Evolutionary conservation across 345 rosid species (phyloP).

Genomic region (Citropsis articulata): DNA sequence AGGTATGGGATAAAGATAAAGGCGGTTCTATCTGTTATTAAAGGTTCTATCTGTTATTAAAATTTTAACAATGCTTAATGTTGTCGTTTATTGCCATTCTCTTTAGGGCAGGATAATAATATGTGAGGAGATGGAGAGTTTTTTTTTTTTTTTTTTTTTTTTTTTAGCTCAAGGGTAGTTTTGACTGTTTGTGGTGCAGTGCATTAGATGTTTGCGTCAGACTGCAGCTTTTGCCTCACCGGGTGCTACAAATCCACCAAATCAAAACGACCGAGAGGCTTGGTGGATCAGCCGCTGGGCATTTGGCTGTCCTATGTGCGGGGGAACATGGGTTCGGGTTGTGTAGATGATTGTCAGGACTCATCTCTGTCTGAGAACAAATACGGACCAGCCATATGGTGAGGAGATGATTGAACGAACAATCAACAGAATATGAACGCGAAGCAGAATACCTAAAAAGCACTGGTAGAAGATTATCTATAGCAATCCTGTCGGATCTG

Average conservation of each 20-base stretch:
- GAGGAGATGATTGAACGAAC: neutral
- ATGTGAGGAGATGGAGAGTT: neutral
- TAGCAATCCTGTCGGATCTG: neutral
- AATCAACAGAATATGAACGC: too few species aligned
- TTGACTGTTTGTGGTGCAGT: conserved; percentile 42
- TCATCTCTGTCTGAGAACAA: neutral
- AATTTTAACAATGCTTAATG: neutral
- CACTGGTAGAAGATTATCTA: neutral
- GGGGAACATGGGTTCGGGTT: conserved; percentile 97
- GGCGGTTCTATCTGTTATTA: neutral
- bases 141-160: neutral
- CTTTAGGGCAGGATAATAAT: neutral
- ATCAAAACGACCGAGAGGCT: conserved; percentile 63
- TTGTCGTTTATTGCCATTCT: neutral
- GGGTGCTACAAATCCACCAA: conserved; percentile 42
- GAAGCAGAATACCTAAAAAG: neutral
- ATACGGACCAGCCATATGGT: neutral
- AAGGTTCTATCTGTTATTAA: neutral
- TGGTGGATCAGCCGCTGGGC: conserved; percentile 99
- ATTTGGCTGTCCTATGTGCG: conserved; percentile 95
- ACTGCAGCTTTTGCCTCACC: conserved; percentile 87
- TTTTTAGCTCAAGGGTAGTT: neutral
- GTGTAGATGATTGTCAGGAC: conserved; percentile 36
- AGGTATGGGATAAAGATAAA: conserved; percentile 38
- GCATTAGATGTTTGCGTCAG: conserved; percentile 95